A percentile compares a stretch with the other conserved stretches of the same genome.
Evolutionary conservation across 768 basidiomycete genomes (phyloP).

Genomic region (Mycena galopus): DNA sequence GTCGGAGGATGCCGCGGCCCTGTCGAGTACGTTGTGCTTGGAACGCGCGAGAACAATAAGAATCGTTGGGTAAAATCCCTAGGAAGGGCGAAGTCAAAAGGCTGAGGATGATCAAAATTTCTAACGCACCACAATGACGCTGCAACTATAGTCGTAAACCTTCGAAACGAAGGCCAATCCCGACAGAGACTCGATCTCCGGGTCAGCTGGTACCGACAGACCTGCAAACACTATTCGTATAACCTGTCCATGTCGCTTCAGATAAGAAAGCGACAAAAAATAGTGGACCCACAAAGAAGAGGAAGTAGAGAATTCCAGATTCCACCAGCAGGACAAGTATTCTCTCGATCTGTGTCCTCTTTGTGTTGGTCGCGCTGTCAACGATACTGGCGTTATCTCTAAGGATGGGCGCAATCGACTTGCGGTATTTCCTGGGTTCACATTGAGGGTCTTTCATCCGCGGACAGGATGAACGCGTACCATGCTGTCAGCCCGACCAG

Average conservation of each 20-base stretch:
- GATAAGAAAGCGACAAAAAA: not conserved
- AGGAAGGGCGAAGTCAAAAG: not conserved
- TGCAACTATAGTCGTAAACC: constrained; percentile 14
- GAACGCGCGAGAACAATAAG: constrained; percentile 25
- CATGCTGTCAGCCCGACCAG: not conserved
- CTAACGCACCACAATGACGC: constrained; percentile 22
- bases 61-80: constrained; percentile 21
- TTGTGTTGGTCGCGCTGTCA: not conserved
- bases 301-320: constrained; percentile 23
- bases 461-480: not conserved
- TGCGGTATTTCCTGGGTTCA: constrained; percentile 15
- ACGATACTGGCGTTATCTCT: not conserved
- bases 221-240: not conserved
- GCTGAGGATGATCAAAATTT: not conserved
- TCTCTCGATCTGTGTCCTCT: constrained; percentile 1
- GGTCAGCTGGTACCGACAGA: not conserved
- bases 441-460: not conserved
- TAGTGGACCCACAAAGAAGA: constrained; percentile 18
- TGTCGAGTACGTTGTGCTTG: constrained; percentile 16
- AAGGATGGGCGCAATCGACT: not conserved
- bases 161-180: not conserved
- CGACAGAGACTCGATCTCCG: not conserved
- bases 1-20: constrained; percentile 6
- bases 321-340: constrained; percentile 19
- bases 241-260: not conserved